Evolutionary conservation across 306 rosid genomes (phyloP).

Genomic region (Ormosia emarginata): DNA sequence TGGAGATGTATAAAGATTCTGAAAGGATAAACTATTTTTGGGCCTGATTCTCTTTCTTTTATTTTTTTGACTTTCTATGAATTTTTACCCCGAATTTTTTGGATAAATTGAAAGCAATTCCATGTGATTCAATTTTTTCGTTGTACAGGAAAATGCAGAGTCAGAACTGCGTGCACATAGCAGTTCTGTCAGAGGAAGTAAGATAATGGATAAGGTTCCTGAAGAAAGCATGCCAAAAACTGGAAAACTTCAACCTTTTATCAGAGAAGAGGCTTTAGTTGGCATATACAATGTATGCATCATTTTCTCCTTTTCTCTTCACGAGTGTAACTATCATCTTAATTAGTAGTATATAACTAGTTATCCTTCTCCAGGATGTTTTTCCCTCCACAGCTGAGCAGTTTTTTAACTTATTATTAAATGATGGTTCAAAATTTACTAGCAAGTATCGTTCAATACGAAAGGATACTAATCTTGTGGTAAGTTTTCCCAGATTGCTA

Average conservation of each 20-base stretch:
- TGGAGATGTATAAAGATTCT: not conserved
- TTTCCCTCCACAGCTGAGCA: slow-evolving; percentile 81
- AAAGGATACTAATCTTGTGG: slow-evolving; percentile 85
- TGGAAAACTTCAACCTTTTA: slow-evolving; percentile 61
- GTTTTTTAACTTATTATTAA: slow-evolving; percentile 64
- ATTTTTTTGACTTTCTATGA: not conserved
- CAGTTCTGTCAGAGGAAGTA: slow-evolving; percentile 71
- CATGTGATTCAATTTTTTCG: slow-evolving; percentile 18
- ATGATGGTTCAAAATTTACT: slow-evolving; percentile 63
- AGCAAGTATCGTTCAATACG: slow-evolving; percentile 63
- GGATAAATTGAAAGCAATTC: slow-evolving; percentile 1
- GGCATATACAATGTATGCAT: slow-evolving; percentile 69
- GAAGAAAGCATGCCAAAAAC: slow-evolving; percentile 50
- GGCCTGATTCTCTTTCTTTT: not conserved
- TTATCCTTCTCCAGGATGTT: slow-evolving; percentile 57
- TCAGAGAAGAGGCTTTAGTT: slow-evolving; percentile 73
- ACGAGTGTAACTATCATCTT: slow-evolving; percentile 2
- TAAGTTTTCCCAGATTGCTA: slow-evolving; percentile 49
- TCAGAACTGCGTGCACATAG: slow-evolving; percentile 97
- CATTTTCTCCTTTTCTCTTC: slow-evolving; percentile 13
- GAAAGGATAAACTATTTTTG: not conserved
- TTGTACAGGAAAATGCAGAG: slow-evolving; percentile 76
- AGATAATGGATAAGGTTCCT: slow-evolving; percentile 44
- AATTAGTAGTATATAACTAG: slow-evolving; percentile 27
- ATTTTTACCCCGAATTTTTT: not conserved